Conservation (phyloP, 495 filamentous ascomycete genomes). For the Venustampulla echinocandica region DNA sequence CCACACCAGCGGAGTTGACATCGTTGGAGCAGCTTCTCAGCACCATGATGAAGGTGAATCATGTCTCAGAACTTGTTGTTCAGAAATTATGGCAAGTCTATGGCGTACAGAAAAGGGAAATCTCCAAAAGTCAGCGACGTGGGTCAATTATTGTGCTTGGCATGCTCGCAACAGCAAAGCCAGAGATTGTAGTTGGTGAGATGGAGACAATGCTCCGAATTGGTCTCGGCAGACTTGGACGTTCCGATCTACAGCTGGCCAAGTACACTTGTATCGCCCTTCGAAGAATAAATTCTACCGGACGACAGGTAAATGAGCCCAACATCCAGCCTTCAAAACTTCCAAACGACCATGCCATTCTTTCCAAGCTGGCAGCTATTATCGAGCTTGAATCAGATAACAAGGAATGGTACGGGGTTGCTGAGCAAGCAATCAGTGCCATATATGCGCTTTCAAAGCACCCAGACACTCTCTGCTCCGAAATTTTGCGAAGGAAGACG, state of each 20-base stretch:
- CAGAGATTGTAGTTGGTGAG: slow-evolving; percentile 85
- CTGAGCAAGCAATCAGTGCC: slow-evolving; percentile 91
- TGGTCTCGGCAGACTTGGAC: slow-evolving; percentile 72
- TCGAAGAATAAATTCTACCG: slow-evolving; percentile 76
- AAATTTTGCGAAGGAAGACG: slow-evolving; percentile 82
- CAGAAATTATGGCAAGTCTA: slow-evolving; percentile 97
- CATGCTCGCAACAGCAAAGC: slow-evolving; percentile 90
- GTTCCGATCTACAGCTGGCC: slow-evolving; percentile 75
- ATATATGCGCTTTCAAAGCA: slow-evolving; percentile 95
- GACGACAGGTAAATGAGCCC: slow-evolving; percentile 67
- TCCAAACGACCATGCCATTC: slow-evolving; percentile 82
- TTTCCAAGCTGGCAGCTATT: slow-evolving; percentile 71
- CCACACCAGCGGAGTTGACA: slow-evolving; percentile 87
- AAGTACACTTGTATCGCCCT: slow-evolving; percentile 93
- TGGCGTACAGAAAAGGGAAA: slow-evolving; percentile 84
- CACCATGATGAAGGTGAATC: slow-evolving; percentile 93
- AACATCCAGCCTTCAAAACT: slow-evolving; percentile 62
- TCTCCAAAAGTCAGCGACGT: slow-evolving; percentile 82
- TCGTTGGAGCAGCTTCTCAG: slow-evolving; percentile 89
- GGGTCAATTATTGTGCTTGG: slow-evolving; percentile 94
- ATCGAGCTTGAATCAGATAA: slow-evolving; percentile 75
- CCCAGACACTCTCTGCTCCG: slow-evolving; percentile 87
- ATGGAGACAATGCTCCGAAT: slow-evolving; percentile 90
- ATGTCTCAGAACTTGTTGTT: slow-evolving; percentile 78
- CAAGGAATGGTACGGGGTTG: slow-evolving; percentile 96